Evolutionary conservation across 2,329 filamentous ascomycete species (phyloP).

Genomic region (Ascochyta lentis): DNA sequence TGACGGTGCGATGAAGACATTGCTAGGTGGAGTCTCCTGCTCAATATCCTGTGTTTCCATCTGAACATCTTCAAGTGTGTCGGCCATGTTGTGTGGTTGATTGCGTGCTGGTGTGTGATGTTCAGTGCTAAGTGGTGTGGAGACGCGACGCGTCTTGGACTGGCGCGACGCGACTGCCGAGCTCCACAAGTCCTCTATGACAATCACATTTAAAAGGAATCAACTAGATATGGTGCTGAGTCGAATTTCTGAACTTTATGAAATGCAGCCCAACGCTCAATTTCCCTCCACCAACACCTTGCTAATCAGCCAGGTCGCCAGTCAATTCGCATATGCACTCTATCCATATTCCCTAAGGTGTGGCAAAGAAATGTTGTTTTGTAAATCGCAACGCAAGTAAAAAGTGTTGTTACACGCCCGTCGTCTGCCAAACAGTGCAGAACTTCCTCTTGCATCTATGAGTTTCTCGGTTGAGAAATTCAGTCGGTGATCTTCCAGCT

Average conservation of each 20-base stretch:
- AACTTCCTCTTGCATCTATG: neutral
- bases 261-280: neutral
- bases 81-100: slow-evolving; percentile 29
- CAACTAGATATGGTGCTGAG: neutral
- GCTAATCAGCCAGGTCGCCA: slow-evolving; percentile 10
- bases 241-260: slow-evolving; percentile 1
- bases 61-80: slow-evolving; percentile 36
- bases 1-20: slow-evolving; percentile 57
- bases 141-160: slow-evolving; percentile 21
- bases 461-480: neutral
- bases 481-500: slow-evolving; percentile 83
- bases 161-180: slow-evolving; percentile 45
- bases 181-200: slow-evolving; percentile 26
- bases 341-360: slow-evolving; percentile 16
- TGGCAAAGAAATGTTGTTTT: slow-evolving; percentile 12
- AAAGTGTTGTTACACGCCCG: slow-evolving; percentile 15
- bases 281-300: slow-evolving; percentile 9
- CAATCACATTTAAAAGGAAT: no score
- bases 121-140: slow-evolving; percentile 12
- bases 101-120: neutral
- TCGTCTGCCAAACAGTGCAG: slow-evolving; percentile 6
- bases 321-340: slow-evolving; percentile 8
- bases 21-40: slow-evolving; percentile 43
- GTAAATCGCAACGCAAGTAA: slow-evolving; percentile 14
- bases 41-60: slow-evolving; percentile 48